Percentiles rank a stretch among this genome's conserved stretches.
These are phyloP conservation scores for Colletotrichum ledebouriae DNA, from an alignment of 2,329 filamentous ascomycete genomes.

Conservation along the genomic window DNA sequence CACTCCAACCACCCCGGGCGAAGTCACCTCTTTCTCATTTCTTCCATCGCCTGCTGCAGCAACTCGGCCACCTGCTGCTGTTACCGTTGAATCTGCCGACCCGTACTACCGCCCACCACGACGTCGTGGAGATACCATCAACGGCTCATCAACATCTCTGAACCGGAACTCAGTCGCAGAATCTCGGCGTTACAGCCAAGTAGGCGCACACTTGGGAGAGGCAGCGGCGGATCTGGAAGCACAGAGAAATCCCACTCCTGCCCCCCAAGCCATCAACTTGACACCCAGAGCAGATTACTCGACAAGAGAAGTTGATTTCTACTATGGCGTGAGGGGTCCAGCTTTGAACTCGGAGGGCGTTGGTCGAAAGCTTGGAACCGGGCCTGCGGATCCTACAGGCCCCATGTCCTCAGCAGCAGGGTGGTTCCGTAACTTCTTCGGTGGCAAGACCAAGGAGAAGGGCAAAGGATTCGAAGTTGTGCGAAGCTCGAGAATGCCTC, in stretches of 20 bases:
- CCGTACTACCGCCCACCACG: conserved; percentile 92
- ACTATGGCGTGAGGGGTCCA: conserved; percentile 92
- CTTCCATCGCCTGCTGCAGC: conserved; percentile 68
- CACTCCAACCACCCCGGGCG: conserved; percentile 80
- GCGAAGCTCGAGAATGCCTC: conserved; percentile 87
- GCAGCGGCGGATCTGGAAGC: conserved; percentile 54
- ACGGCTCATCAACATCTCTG: conserved; percentile 52
- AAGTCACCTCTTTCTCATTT: conserved; percentile 80
- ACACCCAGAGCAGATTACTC: conserved; percentile 85
- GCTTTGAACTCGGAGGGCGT: conserved; percentile 86
- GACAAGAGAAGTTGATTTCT: conserved; percentile 95
- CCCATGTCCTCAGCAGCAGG: conserved; percentile 90
- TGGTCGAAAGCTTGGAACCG: conserved; percentile 89
- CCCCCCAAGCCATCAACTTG: conserved; percentile 58
- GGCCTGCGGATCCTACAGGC: conserved; percentile 93
- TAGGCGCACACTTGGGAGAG: conserved; percentile 52
- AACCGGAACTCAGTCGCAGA: conserved; percentile 51
- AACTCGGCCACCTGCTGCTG: conserved; percentile 58
- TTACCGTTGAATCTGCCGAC: conserved; percentile 69
- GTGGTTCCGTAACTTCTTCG: conserved; percentile 86
- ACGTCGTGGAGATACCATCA: conserved; percentile 73
- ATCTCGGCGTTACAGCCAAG: conserved; percentile 55
- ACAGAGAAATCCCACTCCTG: conserved; percentile 60
- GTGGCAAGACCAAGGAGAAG: conserved; percentile 92
- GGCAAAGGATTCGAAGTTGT: conserved; percentile 98